Evolutionary conservation across 192 early-diverging fungal species (phyloP), one percentile per base, ranked within the genome.

Genomic region (Backusella liffmaniae): DNA sequence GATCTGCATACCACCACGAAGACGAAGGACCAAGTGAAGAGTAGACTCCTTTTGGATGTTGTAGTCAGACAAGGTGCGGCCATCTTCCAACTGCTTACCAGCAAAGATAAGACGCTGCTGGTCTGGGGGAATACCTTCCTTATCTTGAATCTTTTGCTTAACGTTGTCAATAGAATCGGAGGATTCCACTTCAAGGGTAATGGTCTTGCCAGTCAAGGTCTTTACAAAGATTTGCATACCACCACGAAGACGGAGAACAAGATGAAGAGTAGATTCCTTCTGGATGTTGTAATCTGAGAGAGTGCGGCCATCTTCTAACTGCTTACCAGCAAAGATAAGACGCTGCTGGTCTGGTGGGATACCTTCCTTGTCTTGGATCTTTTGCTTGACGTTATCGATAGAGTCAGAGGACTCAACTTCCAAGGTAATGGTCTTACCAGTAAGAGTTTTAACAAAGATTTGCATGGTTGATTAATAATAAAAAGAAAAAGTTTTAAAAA

Each of bases 81-180:
- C 92, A 70, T 93, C 91, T 74, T 93, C 90, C 70, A 93, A 85
- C 81, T 93, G 91, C 85, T 92, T 92, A 68, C 91, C 91, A 73
- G 90, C 91, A 69, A 91, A 92, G 77, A 92, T 92, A 12, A 92
- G 86, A 66, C 91, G 87, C 77, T 92, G 91, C 81, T 92, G 91
- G 84, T 95, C 93, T 70, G 89, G 89, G 39, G 93, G 93, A 73
- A 79, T 81, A 82, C 86, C 86, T 80, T 85, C 86, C 49, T 84
- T 83, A 66, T 86, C 86, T 77, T 85, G 84, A 66, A 86, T 86
- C 77, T 83, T 84, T 80, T 80, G 81, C 85, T 87, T 89, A 65
- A 88, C 88, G 67, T 87, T 77, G 67, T 80, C 83, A 65, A 89
- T 85, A 72, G 74, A 82, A 53, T 89, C 88, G n/a, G 73, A 82